A percentile compares a stretch with the other conserved stretches of the same genome.
Evolutionary conservation across 1,284 basidiomycete species (phyloP).

Genomic region (Testicularia cyperi): DNA sequence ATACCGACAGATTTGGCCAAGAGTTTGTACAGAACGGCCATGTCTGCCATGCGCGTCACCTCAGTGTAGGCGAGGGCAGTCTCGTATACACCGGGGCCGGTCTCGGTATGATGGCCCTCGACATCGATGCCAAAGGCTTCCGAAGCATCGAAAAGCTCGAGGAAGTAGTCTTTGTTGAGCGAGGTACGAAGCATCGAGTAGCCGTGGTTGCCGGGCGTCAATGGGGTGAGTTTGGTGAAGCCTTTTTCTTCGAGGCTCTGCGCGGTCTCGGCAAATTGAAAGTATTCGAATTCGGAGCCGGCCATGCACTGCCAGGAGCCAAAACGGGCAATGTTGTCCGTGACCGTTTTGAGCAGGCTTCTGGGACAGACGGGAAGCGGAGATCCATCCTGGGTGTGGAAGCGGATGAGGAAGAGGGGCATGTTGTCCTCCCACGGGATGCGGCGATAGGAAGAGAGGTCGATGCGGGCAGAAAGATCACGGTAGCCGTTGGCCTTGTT

Average conservation of each 20-base stretch:
- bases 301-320: slow-evolving; percentile 63
- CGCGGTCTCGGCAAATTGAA: slow-evolving; percentile 86
- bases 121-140: slow-evolving; percentile 75
- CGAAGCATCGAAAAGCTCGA: slow-evolving; percentile 79
- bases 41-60: slow-evolving; percentile 85
- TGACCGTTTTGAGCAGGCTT: slow-evolving; percentile 71
- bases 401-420: slow-evolving; percentile 89
- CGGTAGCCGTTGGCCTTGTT: slow-evolving; percentile 88
- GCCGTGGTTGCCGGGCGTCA: slow-evolving; percentile 78
- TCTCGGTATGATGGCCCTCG: slow-evolving; percentile 96
- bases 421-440: slow-evolving; percentile 90
- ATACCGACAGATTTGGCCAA: slow-evolving; percentile 88
- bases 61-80: slow-evolving; percentile 89
- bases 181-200: slow-evolving; percentile 56
- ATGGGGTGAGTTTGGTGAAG: slow-evolving; percentile 72
- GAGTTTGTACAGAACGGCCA: slow-evolving; percentile 89
- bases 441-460: slow-evolving; percentile 75
- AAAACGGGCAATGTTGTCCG: slow-evolving; percentile 61
- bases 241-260: slow-evolving; percentile 74
- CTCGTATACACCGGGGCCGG: slow-evolving; percentile 81
- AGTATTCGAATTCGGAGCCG: slow-evolving; percentile 94
- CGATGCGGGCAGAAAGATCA: slow-evolving; percentile 80
- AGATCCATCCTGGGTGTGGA: slow-evolving; percentile 68
- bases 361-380: slow-evolving; percentile 80
- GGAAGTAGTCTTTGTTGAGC: slow-evolving; percentile 84